Evolutionary conservation across 2,329 filamentous ascomycete genomes (phyloP).

Genomic region (Neobulgaria alba): DNA sequence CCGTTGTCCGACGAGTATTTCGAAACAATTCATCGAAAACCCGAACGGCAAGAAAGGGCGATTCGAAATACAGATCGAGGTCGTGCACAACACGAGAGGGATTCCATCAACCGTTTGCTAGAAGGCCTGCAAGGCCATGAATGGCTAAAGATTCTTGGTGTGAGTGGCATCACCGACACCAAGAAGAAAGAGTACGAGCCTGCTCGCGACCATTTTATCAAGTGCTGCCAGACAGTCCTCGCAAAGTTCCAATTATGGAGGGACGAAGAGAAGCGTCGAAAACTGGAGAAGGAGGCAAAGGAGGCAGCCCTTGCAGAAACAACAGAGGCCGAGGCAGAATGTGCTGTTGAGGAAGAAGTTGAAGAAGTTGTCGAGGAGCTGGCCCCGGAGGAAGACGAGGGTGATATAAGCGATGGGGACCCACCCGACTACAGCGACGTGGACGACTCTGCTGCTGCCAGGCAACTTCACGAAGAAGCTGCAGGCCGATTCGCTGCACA

Average conservation of each 20-base stretch:
- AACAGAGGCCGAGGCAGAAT: slow-evolving; percentile 57
- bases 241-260: slow-evolving; percentile 86
- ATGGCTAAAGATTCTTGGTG: slow-evolving; percentile 87
- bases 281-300: slow-evolving; percentile 12
- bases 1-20: slow-evolving; percentile 48
- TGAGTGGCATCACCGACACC: slow-evolving; percentile 70
- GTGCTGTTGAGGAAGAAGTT: slow-evolving; percentile 39
- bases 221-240: slow-evolving; percentile 70
- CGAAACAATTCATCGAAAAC: slow-evolving; percentile 46
- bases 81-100: slow-evolving; percentile 57
- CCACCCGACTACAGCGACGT: slow-evolving; percentile 60
- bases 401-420: slow-evolving; percentile 37
- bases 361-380: slow-evolving; percentile 36
- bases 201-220: slow-evolving; percentile 76
- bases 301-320: slow-evolving; percentile 74
- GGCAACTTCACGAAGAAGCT: slow-evolving; percentile 54
- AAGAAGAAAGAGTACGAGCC: slow-evolving; percentile 82
- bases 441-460: slow-evolving; percentile 61
- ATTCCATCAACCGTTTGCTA: slow-evolving; percentile 56
- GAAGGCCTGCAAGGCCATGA: slow-evolving; percentile 84
- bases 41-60: slow-evolving; percentile 51
- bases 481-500: slow-evolving; percentile 25
- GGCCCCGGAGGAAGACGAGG: slow-evolving; percentile 30
- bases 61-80: slow-evolving; percentile 57
- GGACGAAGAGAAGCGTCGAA: slow-evolving; percentile 68